Base-by-base conservation (phyloP, 148 eudicot species). In the Rhododendron molle region DNA sequence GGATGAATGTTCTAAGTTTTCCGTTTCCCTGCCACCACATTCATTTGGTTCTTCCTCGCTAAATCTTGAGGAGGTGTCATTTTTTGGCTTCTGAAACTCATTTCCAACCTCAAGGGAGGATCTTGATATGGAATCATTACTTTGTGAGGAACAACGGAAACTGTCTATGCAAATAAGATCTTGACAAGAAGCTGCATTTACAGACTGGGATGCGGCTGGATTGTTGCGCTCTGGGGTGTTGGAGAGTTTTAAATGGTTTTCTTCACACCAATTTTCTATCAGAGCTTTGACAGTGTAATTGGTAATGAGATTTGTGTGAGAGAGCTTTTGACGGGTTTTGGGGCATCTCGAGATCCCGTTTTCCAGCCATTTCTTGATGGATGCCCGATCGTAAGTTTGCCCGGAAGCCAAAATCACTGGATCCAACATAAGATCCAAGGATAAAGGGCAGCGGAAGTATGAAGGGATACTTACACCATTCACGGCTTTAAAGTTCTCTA, bases 371-470 rank as follows among this genome's bases (percentile, higher is more conserved):
- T 80, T 93, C 60, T 97, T 95, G 72, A 97, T 94, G 46, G 98
- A 91, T 60, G 90, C 89, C 84, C 91, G 92, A 87, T 95, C 98
- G 86, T 93, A 97, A 72, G 99, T 97, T 90, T 92, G 96, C 32
- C 99, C 99, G 49, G 98, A 93, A 77, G 98, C 95, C 82, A 97
- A 91, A 85, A 95, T 97, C 36, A 97, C 96, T 0, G 99, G 99
- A 86, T 97, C 98, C 44, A 83, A 85, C 99, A 97, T 97, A 83
- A 97, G 88, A 60, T 89, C 92, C 82, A 97, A 87, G 43, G 99
- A 95, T 67, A 97, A 91, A 78, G 98, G 94, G 85, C 99, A 97
- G 30, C 92, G 93, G 88, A 95, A 97, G 91, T 91, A 93, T 28
- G 92, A 87, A 69, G 99, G 99, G 82, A 93, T 81, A 38, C 86